Base-by-base conservation (phyloP, 192 early-diverging fungal species). In the Podila minutissima region DNA sequence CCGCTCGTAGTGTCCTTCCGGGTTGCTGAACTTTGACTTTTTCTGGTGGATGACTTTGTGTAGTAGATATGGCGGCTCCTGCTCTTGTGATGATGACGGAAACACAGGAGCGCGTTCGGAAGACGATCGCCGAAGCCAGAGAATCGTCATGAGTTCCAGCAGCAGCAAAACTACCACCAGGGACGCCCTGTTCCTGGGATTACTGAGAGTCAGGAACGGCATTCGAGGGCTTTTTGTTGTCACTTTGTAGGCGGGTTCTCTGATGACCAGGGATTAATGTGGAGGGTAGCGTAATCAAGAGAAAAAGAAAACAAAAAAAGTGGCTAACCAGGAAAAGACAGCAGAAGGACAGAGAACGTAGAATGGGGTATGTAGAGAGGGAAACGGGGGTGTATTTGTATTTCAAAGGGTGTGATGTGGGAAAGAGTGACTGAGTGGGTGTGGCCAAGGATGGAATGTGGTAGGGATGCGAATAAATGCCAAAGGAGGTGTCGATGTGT, bases 361-460 rank as follows among this genome's bases (percentile, higher is more conserved):
- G 24, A 29, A 26, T 46, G 58, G 10, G 66, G 37, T 22, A 32
- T 32, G 12, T 24, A 26, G 55, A 24, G 24, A 50, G 46, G 24
- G 13, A 50, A 49, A 38, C 17, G 29, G n/a, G 32, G n/a, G 50
- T 38, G 67, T 46, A 8, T 31, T 17, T 29, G 51, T 37, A 58
- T 31, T 17, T 41, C 4, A 1, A 9, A 19, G 64, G 6, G 19
- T 28, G 8, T 24, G 28, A 19, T 31, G 26, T 17, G 26, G 33
- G 32, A 4, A n/a, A 69, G 8, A 13, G 7, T 38, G 32, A 41
- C 10, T 9, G 22, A 22, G 55, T 20, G 48, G 29, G 29, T 66
- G 62, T 64, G 61, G 74, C 63, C 28, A 49, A 64, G 61, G 65
- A 69, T 75, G 74, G 74, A 75, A 75, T 75, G 74, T 68, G 59